Conservation (phyloP, 352 stramenopile genomes). For the Nothophytophthora sp. region DNA sequence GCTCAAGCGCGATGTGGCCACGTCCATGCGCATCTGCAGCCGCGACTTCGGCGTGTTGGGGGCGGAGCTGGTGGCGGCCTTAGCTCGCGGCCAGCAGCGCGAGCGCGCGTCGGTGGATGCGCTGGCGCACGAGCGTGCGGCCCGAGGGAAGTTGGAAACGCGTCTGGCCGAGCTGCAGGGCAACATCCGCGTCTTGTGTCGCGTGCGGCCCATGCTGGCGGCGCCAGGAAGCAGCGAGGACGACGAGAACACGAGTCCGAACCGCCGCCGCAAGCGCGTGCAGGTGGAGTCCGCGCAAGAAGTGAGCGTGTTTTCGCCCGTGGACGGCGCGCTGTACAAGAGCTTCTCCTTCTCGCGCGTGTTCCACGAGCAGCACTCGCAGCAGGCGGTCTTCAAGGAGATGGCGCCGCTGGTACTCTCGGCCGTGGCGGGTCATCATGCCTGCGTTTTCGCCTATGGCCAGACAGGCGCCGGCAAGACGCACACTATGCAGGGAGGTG, state of each 20-base stretch:
- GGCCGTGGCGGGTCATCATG: conserved; percentile 91
- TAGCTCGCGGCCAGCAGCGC: conserved; percentile 34
- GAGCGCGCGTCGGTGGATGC: conserved; percentile 37
- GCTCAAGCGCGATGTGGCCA: conserved; percentile 66
- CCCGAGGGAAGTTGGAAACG: conserved; percentile 43
- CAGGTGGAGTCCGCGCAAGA: conserved; percentile 31
- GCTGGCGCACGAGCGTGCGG: conserved; percentile 54
- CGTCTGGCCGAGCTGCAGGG: conserved; percentile 51
- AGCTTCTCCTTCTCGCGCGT: conserved; percentile 89
- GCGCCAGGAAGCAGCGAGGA: conserved; percentile 14
- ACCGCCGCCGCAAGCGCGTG: conserved; percentile 24
- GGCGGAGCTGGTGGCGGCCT: conserved; percentile 50
- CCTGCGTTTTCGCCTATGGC: conserved; percentile 96
- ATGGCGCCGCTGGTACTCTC: conserved; percentile 89
- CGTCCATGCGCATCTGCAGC: conserved; percentile 68
- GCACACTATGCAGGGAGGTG: conserved; percentile 42
- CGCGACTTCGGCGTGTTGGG: conserved; percentile 75
- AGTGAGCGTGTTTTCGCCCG: conserved; percentile 39
- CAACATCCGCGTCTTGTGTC: conserved; percentile 79
- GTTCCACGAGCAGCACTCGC: conserved; percentile 77
- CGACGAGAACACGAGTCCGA: conserved; percentile 20
- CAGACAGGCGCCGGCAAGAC: conserved; percentile 64
- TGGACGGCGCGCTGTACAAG: conserved; percentile 61
- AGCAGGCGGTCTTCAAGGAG: conserved; percentile 92
- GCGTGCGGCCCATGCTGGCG: conserved; percentile 51